Evolutionary conservation across 106 monocot species (phyloP), one percentile per base, ranked within the genome.

Genomic region (Gastrodia elata): DNA sequence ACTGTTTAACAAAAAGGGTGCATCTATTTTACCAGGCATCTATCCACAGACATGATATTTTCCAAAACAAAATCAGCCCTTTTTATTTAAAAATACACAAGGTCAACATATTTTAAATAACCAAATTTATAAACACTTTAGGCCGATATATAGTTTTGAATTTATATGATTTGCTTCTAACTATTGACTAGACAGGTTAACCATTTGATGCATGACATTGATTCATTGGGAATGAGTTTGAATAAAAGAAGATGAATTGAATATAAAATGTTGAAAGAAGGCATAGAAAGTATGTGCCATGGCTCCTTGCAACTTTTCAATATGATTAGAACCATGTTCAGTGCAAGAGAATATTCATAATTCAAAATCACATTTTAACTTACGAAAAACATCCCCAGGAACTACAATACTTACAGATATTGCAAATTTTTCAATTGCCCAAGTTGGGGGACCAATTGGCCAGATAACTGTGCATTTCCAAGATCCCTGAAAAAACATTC

Each of bases 381-480:
- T 38, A 67, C 6, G n/a, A 67, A 38, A 67, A 36, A 67, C 67
- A 20, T 1, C 36, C 20, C 1, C 9, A 20, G 22, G 18, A 5
- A 6, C 4, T 67, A 67, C 20, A 38, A 1, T 65, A 84, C 86
- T 77, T 77, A 90, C 89, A 90, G 42, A 71, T 86, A 90, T 32
- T 90, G 89, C 64, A 90, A 73, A 40, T 90, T 77, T 73, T 61
- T 86, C 18, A 90, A 81, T 40, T 70, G 81, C 27, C 89, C 89
- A 37, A 90, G 86, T 39, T 90, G 77, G 27, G 89, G 79, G 13
- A 86, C 86, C 72, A 90, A 41, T 68, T 68, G 79, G 69, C 89
- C 89, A 59, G 89, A 90, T 38, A 90, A 74, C 38, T 76, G 58
- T 75, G 89, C 86, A 77, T 86, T 90, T 77, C 89, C 89, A 64